Evolutionary conservation across 768 basidiomycete species (phyloP).

Genomic region (Pluteus cervinus): DNA sequence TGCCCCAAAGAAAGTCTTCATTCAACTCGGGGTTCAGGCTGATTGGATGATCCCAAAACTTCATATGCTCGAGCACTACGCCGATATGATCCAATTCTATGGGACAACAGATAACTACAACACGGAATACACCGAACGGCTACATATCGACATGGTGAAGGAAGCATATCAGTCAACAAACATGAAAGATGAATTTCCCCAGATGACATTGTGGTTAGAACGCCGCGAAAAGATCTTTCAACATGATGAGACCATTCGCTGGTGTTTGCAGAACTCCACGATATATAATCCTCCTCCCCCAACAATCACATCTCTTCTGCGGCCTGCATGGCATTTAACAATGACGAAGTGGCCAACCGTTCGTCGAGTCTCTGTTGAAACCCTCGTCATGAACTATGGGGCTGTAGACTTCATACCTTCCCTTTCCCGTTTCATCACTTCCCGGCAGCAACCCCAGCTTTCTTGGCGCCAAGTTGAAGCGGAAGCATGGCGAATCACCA

Average conservation of each 20-base stretch:
- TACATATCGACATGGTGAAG: too few relatives aligned
- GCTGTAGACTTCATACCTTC: slow-evolving; percentile 19
- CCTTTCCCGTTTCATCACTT: slow-evolving; percentile 19
- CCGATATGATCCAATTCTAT: slow-evolving; percentile 15
- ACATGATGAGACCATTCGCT: slow-evolving; percentile 20
- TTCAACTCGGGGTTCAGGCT: slow-evolving; percentile 16
- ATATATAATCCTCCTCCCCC: slow-evolving; percentile 6
- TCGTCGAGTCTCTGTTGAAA: slow-evolving; percentile 16
- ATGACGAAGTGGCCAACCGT: slow-evolving; percentile 19
- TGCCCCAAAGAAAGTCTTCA: slow-evolving; percentile 20
- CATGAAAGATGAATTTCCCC: slow-evolving; percentile 20
- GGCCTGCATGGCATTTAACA: slow-evolving; percentile 6
- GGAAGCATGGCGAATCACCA: slow-evolving; percentile 4
- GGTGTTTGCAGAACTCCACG: slow-evolving; percentile 10
- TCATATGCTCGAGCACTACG: slow-evolving; percentile 23
- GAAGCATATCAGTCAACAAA: slow-evolving; percentile 18
- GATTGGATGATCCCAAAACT: slow-evolving; percentile 33
- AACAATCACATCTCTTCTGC: slow-evolving; percentile 3
- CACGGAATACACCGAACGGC: slow-evolving; percentile 26
- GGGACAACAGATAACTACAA: slow-evolving; percentile 26
- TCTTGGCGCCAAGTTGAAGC: slow-evolving; percentile 11
- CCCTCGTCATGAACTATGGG: slow-evolving; percentile 16
- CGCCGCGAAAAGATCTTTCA: slow-evolving; percentile 25
- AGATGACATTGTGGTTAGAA: slow-evolving; percentile 35
- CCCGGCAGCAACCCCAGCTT: slow-evolving; percentile 12